Percentiles rank a stretch among this genome's conserved stretches.
phyloP scores from a whole-genome alignment of 1,139 yeast genomes.

The Kodamaea suecica region DNA sequence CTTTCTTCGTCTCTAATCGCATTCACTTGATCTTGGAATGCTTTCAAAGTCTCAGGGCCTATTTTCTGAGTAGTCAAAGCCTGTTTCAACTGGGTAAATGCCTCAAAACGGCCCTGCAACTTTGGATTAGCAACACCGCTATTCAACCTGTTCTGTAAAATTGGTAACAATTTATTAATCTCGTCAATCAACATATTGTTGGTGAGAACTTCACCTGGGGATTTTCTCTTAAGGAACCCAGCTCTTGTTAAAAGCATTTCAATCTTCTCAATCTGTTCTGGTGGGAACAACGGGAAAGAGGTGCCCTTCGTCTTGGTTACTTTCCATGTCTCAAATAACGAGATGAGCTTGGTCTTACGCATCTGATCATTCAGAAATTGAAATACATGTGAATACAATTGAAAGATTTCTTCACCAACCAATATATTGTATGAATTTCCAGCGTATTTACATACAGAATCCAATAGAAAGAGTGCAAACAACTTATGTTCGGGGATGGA shows the following conservation, averaged over 20 bases:
- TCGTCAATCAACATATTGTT: slow-evolving; percentile 38
- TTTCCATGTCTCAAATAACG: slow-evolving; percentile 87
- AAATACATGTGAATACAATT: slow-evolving; percentile 72
- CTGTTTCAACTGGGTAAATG: slow-evolving; percentile 41
- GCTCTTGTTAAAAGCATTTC: slow-evolving; percentile 64
- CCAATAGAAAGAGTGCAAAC: slow-evolving; percentile 77
- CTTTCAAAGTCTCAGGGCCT: slow-evolving; percentile 40
- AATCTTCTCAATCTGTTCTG: slow-evolving; percentile 65
- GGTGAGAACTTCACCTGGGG: slow-evolving; percentile 16
- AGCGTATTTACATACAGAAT: slow-evolving; percentile 88
- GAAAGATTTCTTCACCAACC: slow-evolving; percentile 65
- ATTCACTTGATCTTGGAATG: slow-evolving; percentile 36
- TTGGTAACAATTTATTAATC: slow-evolving; percentile 41
- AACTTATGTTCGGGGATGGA: slow-evolving; percentile 76
- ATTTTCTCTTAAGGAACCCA: slow-evolving; percentile 18
- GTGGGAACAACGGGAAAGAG: slow-evolving; percentile 68
- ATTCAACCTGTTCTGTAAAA: slow-evolving; percentile 31
- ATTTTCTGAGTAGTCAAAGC: slow-evolving; percentile 39
- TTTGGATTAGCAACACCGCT: slow-evolving; percentile 30
- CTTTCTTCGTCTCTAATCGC: slow-evolving; percentile 36
- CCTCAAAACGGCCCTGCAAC: slow-evolving; percentile 37
- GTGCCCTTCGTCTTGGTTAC: slow-evolving; percentile 50
- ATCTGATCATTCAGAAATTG: slow-evolving; percentile 73
- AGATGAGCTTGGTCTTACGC: slow-evolving; percentile 62
- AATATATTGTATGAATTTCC: slow-evolving; percentile 83